These are phyloP conservation scores for Penicillium brevicompactum DNA, from an alignment of 2,329 filamentous ascomycete species.

Conservation along the genomic window DNA sequence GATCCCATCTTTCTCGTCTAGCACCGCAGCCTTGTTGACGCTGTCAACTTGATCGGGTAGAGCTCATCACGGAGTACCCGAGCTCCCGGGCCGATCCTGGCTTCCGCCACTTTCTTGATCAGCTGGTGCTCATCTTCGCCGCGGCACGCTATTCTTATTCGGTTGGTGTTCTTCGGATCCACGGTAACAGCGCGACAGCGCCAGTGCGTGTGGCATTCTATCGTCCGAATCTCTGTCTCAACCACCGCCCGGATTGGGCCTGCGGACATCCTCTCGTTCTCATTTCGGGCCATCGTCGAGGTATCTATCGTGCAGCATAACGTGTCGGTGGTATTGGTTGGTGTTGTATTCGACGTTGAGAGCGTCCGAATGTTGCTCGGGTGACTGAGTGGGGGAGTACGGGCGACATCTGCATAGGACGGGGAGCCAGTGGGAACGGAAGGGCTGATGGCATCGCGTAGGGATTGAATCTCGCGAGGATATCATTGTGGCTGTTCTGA, in stretches of 20 bases:
- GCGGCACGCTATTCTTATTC: constrained; percentile 18
- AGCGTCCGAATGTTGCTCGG: constrained; percentile 22
- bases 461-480: constrained; percentile 24
- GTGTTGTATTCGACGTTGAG: constrained; percentile 15
- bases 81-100: constrained; percentile 12
- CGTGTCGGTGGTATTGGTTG: constrained; percentile 18
- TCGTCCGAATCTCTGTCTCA: constrained; percentile 17
- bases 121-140: constrained; percentile 11
- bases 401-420: constrained; percentile 17
- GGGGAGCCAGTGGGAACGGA: constrained; percentile 1
- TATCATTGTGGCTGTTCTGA: constrained; percentile 17
- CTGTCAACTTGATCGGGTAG: constrained; percentile 24
- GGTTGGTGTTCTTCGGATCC: constrained; percentile 14
- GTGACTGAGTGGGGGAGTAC: constrained; percentile 16
- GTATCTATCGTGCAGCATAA: constrained; percentile 17
- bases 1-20: constrained; percentile 19
- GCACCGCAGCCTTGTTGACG: no score
- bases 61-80: constrained; percentile 19
- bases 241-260: constrained; percentile 11
- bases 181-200: constrained; percentile 16
- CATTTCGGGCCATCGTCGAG: constrained; percentile 15
- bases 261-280: constrained; percentile 11
- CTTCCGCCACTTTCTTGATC: constrained; percentile 15
- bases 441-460: constrained; percentile 5
- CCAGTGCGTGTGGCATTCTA: constrained; percentile 11